Evolutionary conservation across 352 stramenopile genomes (phyloP).

Genomic region (Peronosclerospora sorghi): DNA sequence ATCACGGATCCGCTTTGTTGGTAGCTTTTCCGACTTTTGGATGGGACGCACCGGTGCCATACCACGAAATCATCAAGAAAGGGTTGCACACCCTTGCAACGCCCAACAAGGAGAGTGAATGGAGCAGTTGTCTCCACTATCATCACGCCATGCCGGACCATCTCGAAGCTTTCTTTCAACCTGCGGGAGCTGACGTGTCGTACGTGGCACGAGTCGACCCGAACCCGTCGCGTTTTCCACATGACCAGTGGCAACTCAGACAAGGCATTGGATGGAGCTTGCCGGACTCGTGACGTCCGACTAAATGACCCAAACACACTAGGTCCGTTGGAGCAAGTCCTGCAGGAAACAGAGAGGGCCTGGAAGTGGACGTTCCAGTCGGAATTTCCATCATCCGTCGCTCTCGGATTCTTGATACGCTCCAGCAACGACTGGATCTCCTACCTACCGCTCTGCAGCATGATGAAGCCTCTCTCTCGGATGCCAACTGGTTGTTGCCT

Average conservation of each 20-base stretch:
- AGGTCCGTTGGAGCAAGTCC: constrained; percentile 61
- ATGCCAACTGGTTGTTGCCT: constrained; percentile 51
- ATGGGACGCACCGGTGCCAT: constrained; percentile 42
- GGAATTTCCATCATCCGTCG: constrained; percentile 74
- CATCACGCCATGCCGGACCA: constrained; percentile 76
- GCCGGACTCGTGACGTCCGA: constrained; percentile 65
- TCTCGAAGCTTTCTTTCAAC: constrained; percentile 72
- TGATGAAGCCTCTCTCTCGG: constrained; percentile 39
- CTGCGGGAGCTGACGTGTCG: constrained; percentile 38
- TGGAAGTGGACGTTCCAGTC: constrained; percentile 67
- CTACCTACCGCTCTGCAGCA: constrained; percentile 48
- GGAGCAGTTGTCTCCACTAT: constrained; percentile 49
- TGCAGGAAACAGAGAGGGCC: constrained; percentile 68
- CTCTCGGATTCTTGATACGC: constrained; percentile 68
- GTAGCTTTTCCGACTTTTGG: constrained; percentile 56
- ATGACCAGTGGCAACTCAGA: constrained; percentile 76
- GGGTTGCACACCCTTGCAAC: constrained; percentile 54
- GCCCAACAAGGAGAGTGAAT: constrained; percentile 24
- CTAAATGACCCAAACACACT: constrained; percentile 55
- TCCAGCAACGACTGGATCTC: constrained; percentile 59
- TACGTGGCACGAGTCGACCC: constrained; percentile 44
- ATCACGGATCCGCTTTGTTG: constrained; percentile 58
- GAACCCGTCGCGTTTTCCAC: constrained; percentile 63
- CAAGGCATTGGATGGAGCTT: constrained; percentile 72
- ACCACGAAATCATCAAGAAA: constrained; percentile 53